These are phyloP conservation scores for Didymella lethalis DNA, from an alignment of 2,329 filamentous ascomycete genomes.

Conservation along the genomic window DNA sequence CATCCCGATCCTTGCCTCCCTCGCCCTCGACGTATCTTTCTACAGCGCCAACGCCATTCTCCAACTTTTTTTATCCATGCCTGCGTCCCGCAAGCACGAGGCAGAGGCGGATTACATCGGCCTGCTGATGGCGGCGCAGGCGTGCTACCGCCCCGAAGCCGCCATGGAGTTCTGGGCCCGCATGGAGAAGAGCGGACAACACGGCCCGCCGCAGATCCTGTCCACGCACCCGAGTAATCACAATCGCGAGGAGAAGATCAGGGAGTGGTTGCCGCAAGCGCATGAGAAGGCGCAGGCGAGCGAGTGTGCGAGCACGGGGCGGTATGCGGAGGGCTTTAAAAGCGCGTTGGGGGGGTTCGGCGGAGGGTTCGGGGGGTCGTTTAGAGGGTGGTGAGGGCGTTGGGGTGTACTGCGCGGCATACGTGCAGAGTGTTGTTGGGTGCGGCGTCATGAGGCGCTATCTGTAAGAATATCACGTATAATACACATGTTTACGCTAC, in stretches of 20 bases:
- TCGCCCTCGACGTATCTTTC: conserved; percentile 53
- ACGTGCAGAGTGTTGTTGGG: too few relatives aligned
- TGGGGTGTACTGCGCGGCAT: too few relatives aligned
- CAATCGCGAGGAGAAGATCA: conserved; percentile 70
- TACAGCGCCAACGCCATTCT: conserved; percentile 56
- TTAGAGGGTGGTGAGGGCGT: conserved; percentile 11
- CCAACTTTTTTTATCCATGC: conserved; percentile 70
- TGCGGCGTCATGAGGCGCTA: too few relatives aligned
- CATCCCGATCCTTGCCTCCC: conserved; percentile 49
- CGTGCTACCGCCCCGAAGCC: conserved; percentile 75
- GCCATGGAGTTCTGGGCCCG: conserved; percentile 69
- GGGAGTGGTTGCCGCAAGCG: conserved; percentile 61
- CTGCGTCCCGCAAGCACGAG: conserved; percentile 75
- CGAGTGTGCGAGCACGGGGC: conserved; percentile 36
- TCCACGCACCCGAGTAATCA: conserved; percentile 79
- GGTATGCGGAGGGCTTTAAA: conserved; percentile 19
- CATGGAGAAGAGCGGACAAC: conserved; percentile 65
- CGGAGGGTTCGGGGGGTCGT: not conserved
- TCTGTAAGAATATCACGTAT: too few relatives aligned
- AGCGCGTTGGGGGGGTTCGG: conserved; percentile 6
- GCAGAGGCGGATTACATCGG: conserved; percentile 83
- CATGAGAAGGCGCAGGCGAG: conserved; percentile 47
- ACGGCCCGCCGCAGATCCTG: conserved; percentile 71
- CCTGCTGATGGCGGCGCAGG: conserved; percentile 82
- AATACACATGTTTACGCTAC: too few relatives aligned